Conservation (phyloP, 2,329 filamentous ascomycete genomes). For the Purpureocillium lavendulum region DNA sequence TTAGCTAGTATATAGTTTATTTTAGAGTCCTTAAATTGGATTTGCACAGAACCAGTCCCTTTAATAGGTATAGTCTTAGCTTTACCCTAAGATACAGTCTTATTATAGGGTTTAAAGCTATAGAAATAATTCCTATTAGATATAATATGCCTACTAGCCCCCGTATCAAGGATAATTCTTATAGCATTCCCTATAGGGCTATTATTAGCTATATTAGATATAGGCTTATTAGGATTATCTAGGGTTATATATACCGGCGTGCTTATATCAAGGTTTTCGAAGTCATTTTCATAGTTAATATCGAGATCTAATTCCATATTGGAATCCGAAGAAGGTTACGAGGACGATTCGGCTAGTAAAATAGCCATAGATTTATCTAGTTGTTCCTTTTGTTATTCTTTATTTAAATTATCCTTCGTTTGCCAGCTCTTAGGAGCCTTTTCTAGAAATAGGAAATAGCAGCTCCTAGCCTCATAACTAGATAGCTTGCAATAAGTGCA, state of each 20-base stretch:
- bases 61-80: slow-evolving; percentile 1
- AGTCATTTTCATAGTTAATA: neutral
- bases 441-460: neutral
- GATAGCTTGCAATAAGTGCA: neutral
- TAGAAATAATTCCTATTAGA: slow-evolving; percentile 1
- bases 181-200: neutral
- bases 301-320: slow-evolving; percentile 1
- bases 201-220: no score
- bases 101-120: neutral
- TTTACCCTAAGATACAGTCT: neutral
- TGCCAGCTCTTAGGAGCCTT: neutral
- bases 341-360: neutral
- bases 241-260: neutral
- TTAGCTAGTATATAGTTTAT: neutral
- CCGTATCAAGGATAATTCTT: neutral
- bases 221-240: neutral
- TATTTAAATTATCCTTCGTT: neutral
- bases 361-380: neutral
- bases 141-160: neutral
- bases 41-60: neutral
- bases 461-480: neutral
- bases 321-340: neutral
- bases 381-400: neutral
- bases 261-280: neutral
- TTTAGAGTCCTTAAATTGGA: neutral